Base-by-base conservation (phyloP, 2,329 filamentous ascomycete genomes). In the Sclerotinia minor region DNA sequence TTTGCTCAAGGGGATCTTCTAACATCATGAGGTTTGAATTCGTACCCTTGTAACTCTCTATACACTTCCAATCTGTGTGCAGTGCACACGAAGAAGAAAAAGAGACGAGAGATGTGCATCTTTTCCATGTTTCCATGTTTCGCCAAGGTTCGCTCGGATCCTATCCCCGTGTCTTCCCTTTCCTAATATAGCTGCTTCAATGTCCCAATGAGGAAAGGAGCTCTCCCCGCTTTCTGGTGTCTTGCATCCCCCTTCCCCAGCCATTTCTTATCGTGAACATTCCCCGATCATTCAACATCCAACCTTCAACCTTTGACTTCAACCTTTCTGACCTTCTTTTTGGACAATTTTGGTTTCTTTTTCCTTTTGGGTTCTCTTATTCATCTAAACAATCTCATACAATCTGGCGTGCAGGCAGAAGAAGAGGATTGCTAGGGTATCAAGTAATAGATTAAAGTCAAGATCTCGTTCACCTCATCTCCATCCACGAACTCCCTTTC, bases 201-300 rank as follows among this genome's bases (percentile, higher is more conserved):
- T 17, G 41, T 53, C 68, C 67, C 44, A 67, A 71, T 67, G 19
- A 67, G 71, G 71, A 69, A 72, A 73, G 61, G 65, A 72, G 71
- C 71, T 72, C 60, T 68, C 59, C 70, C 71, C 69, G 68, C 71
- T 65, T 68, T 68, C 50, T 26, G 11, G 17, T 60, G 19, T 32
- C 44, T 13, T 32, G 41, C 57, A 47, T 47, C 21, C 60, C 65
- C 26, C n/a, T 49, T 61, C 26, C 58, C 58, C 58, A 60, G 58
- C 44, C 52, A 58, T 68, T 45, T 11, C 53, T 52, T 47, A 49
- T 66, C 35, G 38, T 67, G 8, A 57, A 49, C 21, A 54, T 41
- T 35, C 65, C 41, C 29, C 49, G 65, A 32, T 32, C 32, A 32
- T 32, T 38, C 35, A 38, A 32, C 32, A 32, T 32, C 7, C 35